These are phyloP conservation scores for Rhynchospora tenuis DNA, from an alignment of 176 grass and related monocot genomes.

Conservation along the genomic window DNA sequence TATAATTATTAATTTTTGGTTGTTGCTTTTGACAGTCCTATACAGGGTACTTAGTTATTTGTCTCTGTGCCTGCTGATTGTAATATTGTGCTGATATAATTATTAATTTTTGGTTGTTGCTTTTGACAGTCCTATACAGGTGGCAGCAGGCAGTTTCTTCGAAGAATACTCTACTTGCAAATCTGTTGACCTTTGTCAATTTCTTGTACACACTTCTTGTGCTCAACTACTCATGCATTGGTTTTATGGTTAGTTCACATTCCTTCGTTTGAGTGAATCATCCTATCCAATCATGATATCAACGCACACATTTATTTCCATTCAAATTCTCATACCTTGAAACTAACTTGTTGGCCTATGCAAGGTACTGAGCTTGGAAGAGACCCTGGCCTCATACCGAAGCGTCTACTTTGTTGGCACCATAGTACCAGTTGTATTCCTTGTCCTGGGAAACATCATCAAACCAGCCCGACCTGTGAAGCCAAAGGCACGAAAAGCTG, in stretches of 20 bases:
- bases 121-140: slow-evolving; percentile 84
- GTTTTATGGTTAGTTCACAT: slow-evolving; percentile 69
- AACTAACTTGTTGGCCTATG: slow-evolving; percentile 2
- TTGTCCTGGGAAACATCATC: slow-evolving; percentile 65
- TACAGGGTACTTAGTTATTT: slow-evolving; percentile 61
- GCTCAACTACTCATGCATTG: slow-evolving; percentile 96
- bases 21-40: slow-evolving; percentile 60
- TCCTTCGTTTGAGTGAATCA: slow-evolving; percentile 19
- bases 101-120: slow-evolving; percentile 21
- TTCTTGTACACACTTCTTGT: slow-evolving; percentile 84
- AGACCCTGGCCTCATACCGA: slow-evolving; percentile 81
- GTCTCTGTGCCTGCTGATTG: neutral
- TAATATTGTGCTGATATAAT: neutral
- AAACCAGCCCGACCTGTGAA: slow-evolving; percentile 66
- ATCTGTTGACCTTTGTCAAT: slow-evolving; percentile 56
- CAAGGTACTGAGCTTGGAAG: slow-evolving; percentile 87
- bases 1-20: slow-evolving; percentile 3
- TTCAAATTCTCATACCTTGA: neutral
- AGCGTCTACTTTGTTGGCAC: slow-evolving; percentile 89
- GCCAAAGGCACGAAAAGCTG: slow-evolving; percentile 63
- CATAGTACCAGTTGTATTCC: slow-evolving; percentile 53
- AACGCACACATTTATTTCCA: neutral
- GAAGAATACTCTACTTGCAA: slow-evolving; percentile 38
- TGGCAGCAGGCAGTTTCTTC: slow-evolving; percentile 60
- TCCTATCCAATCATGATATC: neutral